Evolutionary conservation across 179 eudicot genomes (phyloP).

Genomic region (Silene vulgaris): DNA sequence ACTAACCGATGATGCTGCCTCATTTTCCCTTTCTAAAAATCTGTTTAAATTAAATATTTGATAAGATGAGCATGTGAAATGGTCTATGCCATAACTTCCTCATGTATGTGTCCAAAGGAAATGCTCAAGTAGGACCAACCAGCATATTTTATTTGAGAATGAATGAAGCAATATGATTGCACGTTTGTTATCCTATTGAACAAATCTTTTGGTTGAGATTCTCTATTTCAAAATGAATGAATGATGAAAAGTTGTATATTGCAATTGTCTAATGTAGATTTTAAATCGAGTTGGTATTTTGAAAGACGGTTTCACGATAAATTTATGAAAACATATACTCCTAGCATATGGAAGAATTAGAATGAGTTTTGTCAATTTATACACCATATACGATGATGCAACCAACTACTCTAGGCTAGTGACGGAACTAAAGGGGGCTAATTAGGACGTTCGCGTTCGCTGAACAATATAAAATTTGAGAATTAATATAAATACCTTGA

Average conservation of each 20-base stretch:
- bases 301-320: too few relatives aligned
- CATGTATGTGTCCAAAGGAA: slow-evolving; percentile 6
- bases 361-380: too few relatives aligned
- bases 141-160: slow-evolving; percentile 16
- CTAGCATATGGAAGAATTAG: too few relatives aligned
- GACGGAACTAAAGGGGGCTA: too few relatives aligned
- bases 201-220: slow-evolving; percentile 16
- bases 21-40: too few relatives aligned
- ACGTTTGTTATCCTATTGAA: slow-evolving; percentile 19
- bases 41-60: slow-evolving; percentile 10
- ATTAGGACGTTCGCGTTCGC: too few relatives aligned
- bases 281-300: not conserved
- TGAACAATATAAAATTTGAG: too few relatives aligned
- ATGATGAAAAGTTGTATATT: not conserved
- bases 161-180: slow-evolving; percentile 14
- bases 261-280: not conserved
- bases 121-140: slow-evolving; percentile 9
- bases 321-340: too few relatives aligned
- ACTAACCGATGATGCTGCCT: too few relatives aligned
- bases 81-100: slow-evolving; percentile 15
- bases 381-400: too few relatives aligned
- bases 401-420: too few relatives aligned
- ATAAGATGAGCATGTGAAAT: slow-evolving; percentile 29
- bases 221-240: not conserved
- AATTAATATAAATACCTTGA: slow-evolving; percentile 42